Base-by-base conservation (phyloP, 1,284 basidiomycete genomes). In the Austropuccinia psidii region DNA sequence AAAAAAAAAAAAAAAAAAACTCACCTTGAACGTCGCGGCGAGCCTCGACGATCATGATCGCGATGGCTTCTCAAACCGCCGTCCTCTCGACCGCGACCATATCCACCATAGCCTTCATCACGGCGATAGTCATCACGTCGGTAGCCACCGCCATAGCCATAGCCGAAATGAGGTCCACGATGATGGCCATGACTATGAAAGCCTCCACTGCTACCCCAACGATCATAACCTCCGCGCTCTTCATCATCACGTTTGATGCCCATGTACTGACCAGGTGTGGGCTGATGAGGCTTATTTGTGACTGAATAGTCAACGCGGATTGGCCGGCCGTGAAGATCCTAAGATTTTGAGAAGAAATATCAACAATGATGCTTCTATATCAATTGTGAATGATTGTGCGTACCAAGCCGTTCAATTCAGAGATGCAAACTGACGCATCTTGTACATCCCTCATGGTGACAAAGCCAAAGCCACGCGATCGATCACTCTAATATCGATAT, bases 201-300 rank as follows among this genome's bases (percentile, higher is more conserved):
- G 61, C 61, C 75, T 75, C 84, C 83, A 47, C 83, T 80, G 64
- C 81, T 78, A 58, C 79, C 78, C 75, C 84, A 83, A 43, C 83
- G 79, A 74, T 81, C 78, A 54, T 77, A 75, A 50, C 75, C 76
- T n/a, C 60, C 74, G 52, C 76, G 75, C 50, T 75, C 76, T 50
- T 76, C 76, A 75, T 78, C 83, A 75, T 86, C 84, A 54, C 90
- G 88, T 77, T 90, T 88, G 78, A 91, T 89, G 19, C 93, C 93
- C 89, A 94, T 94, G 83, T 98, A 98, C 83, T 97, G 91, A 76
- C 95, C 95, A 4, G 96, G 95, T 17, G 95, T 98, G 11, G 96
- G 92, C 17, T 90, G 88, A 82, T 98, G 95, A 31, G 95, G 90
- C 69, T 90, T 87, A 76, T 90, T 87, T 4, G 96, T 98, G 50